Base-by-base conservation (phyloP, 2,329 filamentous ascomycete genomes). In the Mycosphaerella arachidis region DNA sequence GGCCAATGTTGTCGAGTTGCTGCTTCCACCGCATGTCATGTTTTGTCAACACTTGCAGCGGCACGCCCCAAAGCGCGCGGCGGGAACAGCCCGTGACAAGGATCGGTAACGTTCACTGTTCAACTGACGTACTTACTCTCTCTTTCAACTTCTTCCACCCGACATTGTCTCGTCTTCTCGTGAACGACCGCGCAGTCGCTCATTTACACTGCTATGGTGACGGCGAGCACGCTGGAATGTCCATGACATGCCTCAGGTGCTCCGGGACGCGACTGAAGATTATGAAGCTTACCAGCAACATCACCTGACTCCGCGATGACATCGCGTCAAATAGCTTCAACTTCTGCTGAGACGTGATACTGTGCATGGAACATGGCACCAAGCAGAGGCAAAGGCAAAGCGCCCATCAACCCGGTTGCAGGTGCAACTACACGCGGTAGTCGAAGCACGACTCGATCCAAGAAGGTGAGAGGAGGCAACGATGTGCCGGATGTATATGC, bases 311-410 rank as follows among this genome's bases (percentile, higher is more conserved):
- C 18, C 67, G 67, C 61, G 66, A 61, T 52, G 54, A 9, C 45
- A 37, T 48, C 66, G 67, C 56, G 66, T 45, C 45, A 56, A 24
- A 27, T n/a, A 18, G 29, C 52, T 54, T 33, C 18, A 29, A 37
- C 29, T 16, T 9, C 13, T 35, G 50, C 40, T 24, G n/a, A 20
- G 55, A 53, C 24, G 53, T 52, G 50, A 52, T 52, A 35, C 20
- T 13, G 9, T 18, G 40, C 33, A 18, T 46, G 27, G 27, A 57
- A 12, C 58, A 73, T 72, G 70, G 68, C 69, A 48, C 67, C 70
- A 9, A 70, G 66, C 61, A 67, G 68, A 65, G 69, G 68, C 24
- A 70, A 66, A 55, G 64, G 62, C 56, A 70, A 66, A 43, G 63
- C 59, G 9, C 43, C 57, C 24, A 31, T 24, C 55, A 45, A 40